Percentiles rank a stretch among this genome's conserved stretches.
phyloP scores from a whole-genome alignment of 2,329 filamentous ascomycete genomes.

The Apiospora malaysiana region DNA sequence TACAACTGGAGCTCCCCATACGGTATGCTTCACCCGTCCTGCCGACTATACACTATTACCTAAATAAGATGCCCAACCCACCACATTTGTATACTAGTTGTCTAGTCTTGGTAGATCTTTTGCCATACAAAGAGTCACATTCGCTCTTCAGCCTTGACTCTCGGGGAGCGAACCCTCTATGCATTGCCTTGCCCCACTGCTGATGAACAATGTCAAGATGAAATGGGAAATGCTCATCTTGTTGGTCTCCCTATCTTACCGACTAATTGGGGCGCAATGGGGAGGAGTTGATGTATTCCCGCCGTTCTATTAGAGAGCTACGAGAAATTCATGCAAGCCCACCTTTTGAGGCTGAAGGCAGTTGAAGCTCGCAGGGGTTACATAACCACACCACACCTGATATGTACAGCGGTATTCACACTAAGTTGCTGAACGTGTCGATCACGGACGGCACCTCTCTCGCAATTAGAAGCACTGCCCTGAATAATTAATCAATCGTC shows the following conservation, averaged over 20 bases:
- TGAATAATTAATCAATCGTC: not conserved
- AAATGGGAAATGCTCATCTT: conserved; percentile 6
- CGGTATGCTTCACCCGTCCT: not conserved
- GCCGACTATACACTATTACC: not conserved
- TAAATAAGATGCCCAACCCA: not conserved
- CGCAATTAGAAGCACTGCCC: not conserved
- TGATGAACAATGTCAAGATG: not conserved
- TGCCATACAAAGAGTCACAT: not conserved
- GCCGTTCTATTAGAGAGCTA: conserved; percentile 4
- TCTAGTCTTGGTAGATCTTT: not conserved
- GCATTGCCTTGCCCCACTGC: not conserved
- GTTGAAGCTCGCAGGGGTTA: conserved; percentile 2
- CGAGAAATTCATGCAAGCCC: conserved; percentile 13
- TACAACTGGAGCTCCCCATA: not conserved
- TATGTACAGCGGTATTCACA: not conserved
- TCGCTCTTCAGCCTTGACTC: not conserved
- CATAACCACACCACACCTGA: conserved; percentile 1
- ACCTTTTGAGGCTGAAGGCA: conserved; percentile 17
- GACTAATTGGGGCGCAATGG: not conserved
- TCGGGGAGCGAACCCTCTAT: not conserved
- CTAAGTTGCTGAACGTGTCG: not conserved
- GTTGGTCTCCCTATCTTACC: not conserved
- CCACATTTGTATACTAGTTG: not conserved
- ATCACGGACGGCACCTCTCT: not conserved
- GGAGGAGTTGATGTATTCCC: not conserved